These are phyloP conservation scores for Rhodotorula toruloides DNA, from an alignment of 768 basidiomycete genomes.

Conservation along the genomic window DNA sequence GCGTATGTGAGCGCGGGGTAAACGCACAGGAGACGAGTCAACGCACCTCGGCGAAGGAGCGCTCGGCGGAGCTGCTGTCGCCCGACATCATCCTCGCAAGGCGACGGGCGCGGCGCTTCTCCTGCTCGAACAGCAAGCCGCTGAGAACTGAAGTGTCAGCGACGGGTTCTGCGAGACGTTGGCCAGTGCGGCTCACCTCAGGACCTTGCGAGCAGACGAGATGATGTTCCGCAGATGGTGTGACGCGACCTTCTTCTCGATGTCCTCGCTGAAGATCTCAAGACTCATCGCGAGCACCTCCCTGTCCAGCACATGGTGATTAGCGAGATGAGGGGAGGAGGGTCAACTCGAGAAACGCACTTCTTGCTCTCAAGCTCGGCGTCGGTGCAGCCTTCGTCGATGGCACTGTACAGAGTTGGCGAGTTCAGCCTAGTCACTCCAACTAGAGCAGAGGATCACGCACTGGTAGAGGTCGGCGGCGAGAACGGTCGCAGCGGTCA, in stretches of 20 bases:
- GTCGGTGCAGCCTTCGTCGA: constrained; percentile 8
- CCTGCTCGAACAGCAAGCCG: constrained; percentile 27
- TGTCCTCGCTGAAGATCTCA: constrained; percentile 17
- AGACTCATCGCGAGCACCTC: constrained; percentile 10
- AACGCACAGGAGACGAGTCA: too few species aligned
- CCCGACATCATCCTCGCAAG: background rate
- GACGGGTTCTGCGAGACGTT: fast-evolving
- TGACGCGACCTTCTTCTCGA: constrained; percentile 1
- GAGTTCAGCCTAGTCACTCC: background rate
- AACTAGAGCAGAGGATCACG: background rate
- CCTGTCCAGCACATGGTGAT: background rate
- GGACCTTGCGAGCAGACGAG: constrained; percentile 6
- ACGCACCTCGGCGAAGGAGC: constrained; percentile 24
- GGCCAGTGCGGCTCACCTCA: background rate
- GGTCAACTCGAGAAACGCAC: background rate
- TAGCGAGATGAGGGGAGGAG: fast-evolving
- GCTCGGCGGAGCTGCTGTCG: background rate
- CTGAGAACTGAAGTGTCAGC: background rate
- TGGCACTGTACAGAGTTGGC: constrained; percentile 4
- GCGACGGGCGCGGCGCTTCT: constrained; percentile 7
- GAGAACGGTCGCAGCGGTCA: constrained; percentile 28
- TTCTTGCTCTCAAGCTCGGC: constrained; percentile 23
- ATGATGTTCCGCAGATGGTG: constrained; percentile 12
- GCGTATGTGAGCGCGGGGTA: background rate
- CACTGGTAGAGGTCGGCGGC: constrained; percentile 34